Conservation (phyloP, 179 eudicot species). For the Silene vulgaris region DNA sequence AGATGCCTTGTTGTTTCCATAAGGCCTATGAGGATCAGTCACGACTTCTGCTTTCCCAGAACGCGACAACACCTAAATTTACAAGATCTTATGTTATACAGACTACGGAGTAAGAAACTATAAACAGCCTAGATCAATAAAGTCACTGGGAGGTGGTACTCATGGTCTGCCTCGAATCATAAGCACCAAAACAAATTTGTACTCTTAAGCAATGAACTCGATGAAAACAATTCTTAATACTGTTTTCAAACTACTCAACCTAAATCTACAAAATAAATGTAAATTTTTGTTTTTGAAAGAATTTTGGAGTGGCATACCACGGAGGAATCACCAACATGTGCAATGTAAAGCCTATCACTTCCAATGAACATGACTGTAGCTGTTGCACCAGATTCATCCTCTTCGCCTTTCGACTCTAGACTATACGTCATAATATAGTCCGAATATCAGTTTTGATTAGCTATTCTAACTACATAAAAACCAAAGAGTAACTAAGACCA, state of each 20-base stretch:
- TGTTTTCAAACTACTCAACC: neutral
- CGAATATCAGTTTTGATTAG: conserved; percentile 11
- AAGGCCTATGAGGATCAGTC: conserved; percentile 85
- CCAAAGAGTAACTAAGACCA: neutral
- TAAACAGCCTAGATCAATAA: neutral
- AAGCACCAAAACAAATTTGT: neutral
- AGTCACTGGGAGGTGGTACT: neutral
- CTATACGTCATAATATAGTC: conserved; percentile 37
- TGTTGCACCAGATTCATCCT: conserved; percentile 83
- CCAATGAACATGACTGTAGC: conserved; percentile 68
- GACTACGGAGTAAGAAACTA: neutral
- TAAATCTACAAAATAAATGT: no score
- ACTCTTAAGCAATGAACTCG: neutral
- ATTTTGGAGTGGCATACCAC: conserved; percentile 44
- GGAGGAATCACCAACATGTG: conserved; percentile 92
- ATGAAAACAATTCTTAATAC: neutral
- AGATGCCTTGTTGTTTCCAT: conserved; percentile 65
- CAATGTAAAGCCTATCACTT: conserved; percentile 53
- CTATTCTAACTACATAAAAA: neutral
- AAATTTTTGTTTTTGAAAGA: no score
- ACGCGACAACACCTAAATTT: conserved; percentile 61
- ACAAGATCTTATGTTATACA: conserved; percentile 7
- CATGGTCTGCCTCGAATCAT: neutral
- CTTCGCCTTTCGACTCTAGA: conserved; percentile 52
- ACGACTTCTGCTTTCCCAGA: conserved; percentile 74